Evolutionary conservation across 2,329 filamentous ascomycete species (phyloP).

Genomic region (Pyrenochaeta sp.): DNA sequence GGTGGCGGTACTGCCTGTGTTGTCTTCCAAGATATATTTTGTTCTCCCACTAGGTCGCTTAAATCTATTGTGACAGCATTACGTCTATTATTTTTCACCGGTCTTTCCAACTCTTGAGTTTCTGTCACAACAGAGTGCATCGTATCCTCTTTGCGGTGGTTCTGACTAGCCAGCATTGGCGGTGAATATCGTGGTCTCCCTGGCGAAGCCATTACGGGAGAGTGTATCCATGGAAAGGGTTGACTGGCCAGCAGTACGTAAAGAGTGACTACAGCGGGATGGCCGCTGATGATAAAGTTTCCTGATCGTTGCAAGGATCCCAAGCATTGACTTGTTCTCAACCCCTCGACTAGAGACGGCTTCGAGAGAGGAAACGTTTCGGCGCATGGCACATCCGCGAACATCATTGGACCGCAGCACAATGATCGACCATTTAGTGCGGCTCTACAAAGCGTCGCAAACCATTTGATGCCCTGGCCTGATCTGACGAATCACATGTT

Average conservation of each 20-base stretch:
- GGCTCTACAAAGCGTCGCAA: not conserved
- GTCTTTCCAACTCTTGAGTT: not conserved
- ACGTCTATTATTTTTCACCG: not conserved
- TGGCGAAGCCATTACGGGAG: slow-evolving; percentile 6
- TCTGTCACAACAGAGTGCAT: not conserved
- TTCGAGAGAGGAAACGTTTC: slow-evolving; percentile 10
- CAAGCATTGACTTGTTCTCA: slow-evolving; percentile 4
- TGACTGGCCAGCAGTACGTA: not conserved
- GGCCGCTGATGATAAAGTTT: slow-evolving; percentile 1
- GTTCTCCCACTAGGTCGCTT: too few relatives aligned
- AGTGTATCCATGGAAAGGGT: slow-evolving; percentile 3
- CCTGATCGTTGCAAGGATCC: slow-evolving; percentile 1
- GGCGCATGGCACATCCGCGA: not conserved
- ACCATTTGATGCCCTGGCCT: slow-evolving; percentile 1
- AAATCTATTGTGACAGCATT: too few relatives aligned
- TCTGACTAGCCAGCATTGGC: slow-evolving; percentile 9
- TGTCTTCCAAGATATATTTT: too few relatives aligned
- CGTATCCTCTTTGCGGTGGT: not conserved
- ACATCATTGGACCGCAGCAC: not conserved
- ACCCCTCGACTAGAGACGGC: slow-evolving; percentile 5
- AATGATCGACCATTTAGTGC: slow-evolving; percentile 2
- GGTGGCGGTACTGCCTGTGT: too few relatives aligned
- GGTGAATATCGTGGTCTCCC: slow-evolving; percentile 5
- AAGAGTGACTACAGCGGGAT: not conserved
- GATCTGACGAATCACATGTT: not conserved